These are phyloP conservation scores for Linum trigynum DNA, from an alignment of 345 rosid genomes.

Conservation along the genomic window DNA sequence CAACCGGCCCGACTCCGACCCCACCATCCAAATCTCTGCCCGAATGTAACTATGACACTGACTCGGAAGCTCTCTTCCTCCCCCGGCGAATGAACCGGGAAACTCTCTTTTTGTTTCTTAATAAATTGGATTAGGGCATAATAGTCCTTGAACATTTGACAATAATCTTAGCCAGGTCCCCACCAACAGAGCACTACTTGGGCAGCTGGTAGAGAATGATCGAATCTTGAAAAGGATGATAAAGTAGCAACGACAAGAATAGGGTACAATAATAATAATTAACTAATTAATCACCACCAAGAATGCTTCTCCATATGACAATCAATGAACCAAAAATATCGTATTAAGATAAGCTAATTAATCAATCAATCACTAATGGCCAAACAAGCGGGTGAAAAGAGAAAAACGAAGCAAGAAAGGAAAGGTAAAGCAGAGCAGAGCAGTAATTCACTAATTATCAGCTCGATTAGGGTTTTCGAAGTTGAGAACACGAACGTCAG, in stretches of 20 bases:
- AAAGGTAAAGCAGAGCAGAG: constrained; percentile 3
- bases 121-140: not conserved
- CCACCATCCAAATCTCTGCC: not conserved
- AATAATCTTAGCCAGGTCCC: not conserved
- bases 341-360: too few relatives aligned
- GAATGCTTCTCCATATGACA: not conserved
- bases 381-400: too few relatives aligned
- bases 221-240: not conserved
- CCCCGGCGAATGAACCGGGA: not conserved
- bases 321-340: not conserved
- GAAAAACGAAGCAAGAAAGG: not conserved
- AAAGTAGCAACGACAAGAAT: not conserved
- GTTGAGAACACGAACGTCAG: not conserved
- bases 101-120: too few relatives aligned
- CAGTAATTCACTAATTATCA: not conserved
- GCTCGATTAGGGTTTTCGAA: not conserved
- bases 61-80: not conserved
- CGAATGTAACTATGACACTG: not conserved
- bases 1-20: constrained; percentile 3
- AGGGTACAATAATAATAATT: not conserved
- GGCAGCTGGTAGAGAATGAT: not conserved
- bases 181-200: not conserved
- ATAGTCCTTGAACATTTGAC: not conserved
- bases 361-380: too few relatives aligned
- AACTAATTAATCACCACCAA: not conserved